Percentiles rank a stretch among this genome's conserved stretches.
Evolutionary conservation across 2,329 filamentous ascomycete species (phyloP).

Genomic region (Rhynchosporium secalis): DNA sequence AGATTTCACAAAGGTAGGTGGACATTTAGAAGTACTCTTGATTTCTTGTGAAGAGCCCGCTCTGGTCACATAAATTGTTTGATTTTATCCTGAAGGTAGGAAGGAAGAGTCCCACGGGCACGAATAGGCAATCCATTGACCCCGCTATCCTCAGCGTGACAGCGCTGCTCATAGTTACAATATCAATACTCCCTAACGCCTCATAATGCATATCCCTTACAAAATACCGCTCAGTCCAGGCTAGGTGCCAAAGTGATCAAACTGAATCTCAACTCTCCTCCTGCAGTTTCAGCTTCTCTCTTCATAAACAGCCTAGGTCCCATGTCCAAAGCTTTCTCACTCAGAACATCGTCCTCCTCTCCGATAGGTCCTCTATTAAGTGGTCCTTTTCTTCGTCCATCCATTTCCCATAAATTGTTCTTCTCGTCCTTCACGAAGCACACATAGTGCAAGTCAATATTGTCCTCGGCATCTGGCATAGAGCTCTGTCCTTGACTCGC

Average conservation of each 20-base stretch:
- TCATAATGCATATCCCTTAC: neutral
- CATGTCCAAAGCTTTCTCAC: conserved; percentile 71
- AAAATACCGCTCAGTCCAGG: conserved; percentile 10
- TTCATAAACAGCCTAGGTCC: conserved; percentile 51
- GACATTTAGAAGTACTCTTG: neutral
- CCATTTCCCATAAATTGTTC: conserved; percentile 69
- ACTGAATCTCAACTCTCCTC: conserved; percentile 38
- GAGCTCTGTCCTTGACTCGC: conserved; percentile 74
- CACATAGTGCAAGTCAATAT: conserved; percentile 91
- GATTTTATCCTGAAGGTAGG: neutral
- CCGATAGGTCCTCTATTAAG: conserved; percentile 45
- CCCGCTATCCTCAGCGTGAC: neutral
- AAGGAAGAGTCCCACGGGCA: neutral
- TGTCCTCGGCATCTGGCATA: conserved; percentile 74
- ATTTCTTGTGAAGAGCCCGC: neutral
- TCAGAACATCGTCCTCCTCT: conserved; percentile 69
- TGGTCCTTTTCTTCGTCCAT: conserved; percentile 69
- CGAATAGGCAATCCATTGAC: neutral
- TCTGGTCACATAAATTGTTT: neutral
- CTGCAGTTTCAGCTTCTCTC: conserved; percentile 32
- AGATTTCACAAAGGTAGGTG: neutral
- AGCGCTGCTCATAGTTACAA: neutral
- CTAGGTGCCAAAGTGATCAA: conserved; percentile 34
- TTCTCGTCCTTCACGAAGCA: conserved; percentile 77
- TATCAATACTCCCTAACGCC: neutral